These are phyloP conservation scores for Xylariaceae sp. DNA, from an alignment of 2,329 filamentous ascomycete species.

Conservation along the genomic window DNA sequence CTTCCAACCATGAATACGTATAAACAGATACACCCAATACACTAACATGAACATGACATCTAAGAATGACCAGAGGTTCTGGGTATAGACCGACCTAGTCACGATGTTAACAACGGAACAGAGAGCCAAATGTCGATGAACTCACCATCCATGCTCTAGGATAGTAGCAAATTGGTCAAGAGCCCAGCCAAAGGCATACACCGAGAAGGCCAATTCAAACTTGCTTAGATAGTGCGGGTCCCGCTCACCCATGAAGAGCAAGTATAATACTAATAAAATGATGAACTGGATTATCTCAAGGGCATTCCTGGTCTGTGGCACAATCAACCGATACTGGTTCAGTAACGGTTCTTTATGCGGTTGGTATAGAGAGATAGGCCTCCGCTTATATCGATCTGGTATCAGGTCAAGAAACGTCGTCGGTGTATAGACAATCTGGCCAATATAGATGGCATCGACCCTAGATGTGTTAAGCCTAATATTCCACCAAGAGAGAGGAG, in stretches of 20 bases:
- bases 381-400: constrained; percentile 79
- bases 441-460: constrained; percentile 75
- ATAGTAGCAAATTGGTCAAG: constrained; percentile 74
- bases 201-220: constrained; percentile 61
- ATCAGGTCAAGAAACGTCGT: constrained; percentile 78
- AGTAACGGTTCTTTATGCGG: constrained; percentile 68
- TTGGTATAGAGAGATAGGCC: constrained; percentile 75
- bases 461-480: constrained; percentile 26
- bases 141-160: constrained; percentile 63
- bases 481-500: neutral
- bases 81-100: constrained; percentile 70
- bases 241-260: constrained; percentile 66
- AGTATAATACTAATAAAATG: constrained; percentile 62
- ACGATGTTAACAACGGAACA: constrained; percentile 3
- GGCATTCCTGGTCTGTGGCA: constrained; percentile 70
- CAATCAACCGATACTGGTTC: constrained; percentile 80
- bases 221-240: constrained; percentile 51
- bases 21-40: constrained; percentile 61
- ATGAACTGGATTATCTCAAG: constrained; percentile 72
- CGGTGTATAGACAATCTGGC: constrained; percentile 75
- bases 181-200: constrained; percentile 75
- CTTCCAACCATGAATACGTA: constrained; percentile 62
- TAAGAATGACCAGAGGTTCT: constrained; percentile 84
- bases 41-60: constrained; percentile 73
- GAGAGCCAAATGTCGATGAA: constrained; percentile 1